phyloP scores from a whole-genome alignment of 768 basidiomycete species.

The Auricularia sp. region DNA sequence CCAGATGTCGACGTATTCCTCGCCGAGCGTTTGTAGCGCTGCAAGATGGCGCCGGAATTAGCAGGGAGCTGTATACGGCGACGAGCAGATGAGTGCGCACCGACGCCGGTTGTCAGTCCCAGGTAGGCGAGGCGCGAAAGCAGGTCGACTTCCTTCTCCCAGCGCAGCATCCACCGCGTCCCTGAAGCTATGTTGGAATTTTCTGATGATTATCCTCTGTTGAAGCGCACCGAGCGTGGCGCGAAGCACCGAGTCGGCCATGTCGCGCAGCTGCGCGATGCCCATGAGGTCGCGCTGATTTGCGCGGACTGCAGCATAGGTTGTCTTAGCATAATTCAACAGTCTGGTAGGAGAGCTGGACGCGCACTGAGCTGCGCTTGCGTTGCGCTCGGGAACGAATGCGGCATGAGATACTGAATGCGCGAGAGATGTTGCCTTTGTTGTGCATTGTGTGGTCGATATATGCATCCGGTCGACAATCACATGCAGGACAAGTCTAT shows the following conservation, averaged over 20 bases:
- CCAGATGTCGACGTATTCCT: slow-evolving; percentile 86
- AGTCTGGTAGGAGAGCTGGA: slow-evolving; percentile 1
- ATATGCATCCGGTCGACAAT: no score
- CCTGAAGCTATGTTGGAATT: slow-evolving; percentile 32
- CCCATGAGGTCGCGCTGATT: slow-evolving; percentile 79
- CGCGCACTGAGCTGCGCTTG: slow-evolving; percentile 84
- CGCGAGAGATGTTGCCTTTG: no score
- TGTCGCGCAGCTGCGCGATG: slow-evolving; percentile 62
- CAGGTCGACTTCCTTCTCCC: slow-evolving; percentile 75
- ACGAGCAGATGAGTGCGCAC: slow-evolving; percentile 28
- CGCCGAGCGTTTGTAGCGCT: slow-evolving; percentile 81
- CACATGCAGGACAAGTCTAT: no score
- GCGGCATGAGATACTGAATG: no score
- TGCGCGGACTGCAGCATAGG: slow-evolving; percentile 51
- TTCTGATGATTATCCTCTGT: slow-evolving; percentile 12
- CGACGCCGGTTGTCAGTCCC: slow-evolving; percentile 63
- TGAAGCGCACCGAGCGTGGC: slow-evolving; percentile 58
- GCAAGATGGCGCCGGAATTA: not conserved
- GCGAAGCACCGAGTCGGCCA: slow-evolving; percentile 62
- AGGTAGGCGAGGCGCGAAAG: slow-evolving; percentile 60
- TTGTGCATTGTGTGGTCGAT: no score
- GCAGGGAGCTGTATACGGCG: slow-evolving; percentile 2
- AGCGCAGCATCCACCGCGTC: slow-evolving; percentile 66
- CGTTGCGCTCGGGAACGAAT: slow-evolving; percentile 56
- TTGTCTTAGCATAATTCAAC: slow-evolving; percentile 6